phyloP scores from a whole-genome alignment of 495 filamentous ascomycete genomes.

The Lasiosphaeria miniovina region DNA sequence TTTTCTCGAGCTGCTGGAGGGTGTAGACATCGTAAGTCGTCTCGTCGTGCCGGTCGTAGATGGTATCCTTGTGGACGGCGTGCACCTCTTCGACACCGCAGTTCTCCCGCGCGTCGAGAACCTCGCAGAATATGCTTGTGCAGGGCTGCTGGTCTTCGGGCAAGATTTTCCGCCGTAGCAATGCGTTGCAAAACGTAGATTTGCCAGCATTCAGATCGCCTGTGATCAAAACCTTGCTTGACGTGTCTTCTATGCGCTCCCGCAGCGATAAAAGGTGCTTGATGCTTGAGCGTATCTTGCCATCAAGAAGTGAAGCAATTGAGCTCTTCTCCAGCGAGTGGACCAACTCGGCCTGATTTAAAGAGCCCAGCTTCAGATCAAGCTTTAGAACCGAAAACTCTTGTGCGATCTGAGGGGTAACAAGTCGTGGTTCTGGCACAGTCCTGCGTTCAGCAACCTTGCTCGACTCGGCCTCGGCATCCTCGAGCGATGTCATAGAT shows the following conservation, averaged over 20 bases:
- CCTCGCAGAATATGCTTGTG: constrained; percentile 97
- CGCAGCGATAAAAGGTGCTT: constrained; percentile 82
- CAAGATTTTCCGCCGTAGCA: constrained; percentile 85
- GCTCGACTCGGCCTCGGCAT: constrained; percentile 70
- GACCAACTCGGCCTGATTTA: constrained; percentile 86
- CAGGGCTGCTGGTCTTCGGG: constrained; percentile 99
- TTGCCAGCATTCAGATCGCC: constrained; percentile 97
- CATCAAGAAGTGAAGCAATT: constrained; percentile 84
- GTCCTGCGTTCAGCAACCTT: constrained; percentile 56
- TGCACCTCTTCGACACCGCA: constrained; percentile 90
- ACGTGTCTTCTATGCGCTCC: constrained; percentile 94
- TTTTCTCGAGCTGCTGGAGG: constrained; percentile 74
- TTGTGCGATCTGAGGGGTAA: constrained; percentile 90
- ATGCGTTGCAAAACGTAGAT: constrained; percentile 96
- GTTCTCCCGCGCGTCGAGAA: constrained; percentile 88
- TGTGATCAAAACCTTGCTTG: constrained; percentile 96
- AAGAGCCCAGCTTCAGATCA: constrained; percentile 81
- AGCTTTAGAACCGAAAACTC: constrained; percentile 95
- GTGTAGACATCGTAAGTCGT: constrained; percentile 85
- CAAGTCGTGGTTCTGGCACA: constrained; percentile 64
- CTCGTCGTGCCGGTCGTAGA: constrained; percentile 87
- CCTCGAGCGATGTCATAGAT: constrained; percentile 68
- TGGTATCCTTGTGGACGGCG: constrained; percentile 74
- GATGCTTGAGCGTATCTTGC: constrained; percentile 88
- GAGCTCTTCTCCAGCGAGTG: constrained; percentile 94